A percentile compares a stretch with the other conserved stretches of the same genome.
Conservation (phyloP, 2,329 filamentous ascomycete genomes). For the Cordyceps pruinosa region DNA sequence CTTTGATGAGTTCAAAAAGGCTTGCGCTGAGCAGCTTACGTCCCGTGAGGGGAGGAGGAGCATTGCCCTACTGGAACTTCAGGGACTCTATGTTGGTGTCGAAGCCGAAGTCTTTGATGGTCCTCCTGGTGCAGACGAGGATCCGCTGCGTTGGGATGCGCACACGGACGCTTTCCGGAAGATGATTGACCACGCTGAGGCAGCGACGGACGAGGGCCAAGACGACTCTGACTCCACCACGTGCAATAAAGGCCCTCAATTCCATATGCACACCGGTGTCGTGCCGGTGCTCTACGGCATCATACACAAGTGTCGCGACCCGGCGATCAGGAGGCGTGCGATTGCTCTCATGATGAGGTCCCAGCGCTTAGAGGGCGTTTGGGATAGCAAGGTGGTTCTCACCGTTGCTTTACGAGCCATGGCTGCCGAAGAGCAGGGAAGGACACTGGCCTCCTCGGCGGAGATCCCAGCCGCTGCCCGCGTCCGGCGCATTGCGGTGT, state of each 20-base stretch:
- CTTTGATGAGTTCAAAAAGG: neutral
- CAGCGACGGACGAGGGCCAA: neutral
- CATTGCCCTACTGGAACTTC: constrained; percentile 5
- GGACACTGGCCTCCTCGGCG: neutral
- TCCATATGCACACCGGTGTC: constrained; percentile 11
- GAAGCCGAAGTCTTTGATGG: constrained; percentile 3
- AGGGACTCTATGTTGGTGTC: neutral
- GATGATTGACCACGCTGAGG: constrained; percentile 1
- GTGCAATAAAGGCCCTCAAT: neutral
- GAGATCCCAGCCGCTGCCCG: constrained; percentile 6
- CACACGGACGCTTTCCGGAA: neutral
- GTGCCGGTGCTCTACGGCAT: constrained; percentile 6
- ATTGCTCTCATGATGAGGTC: neutral
- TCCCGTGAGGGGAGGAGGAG: neutral
- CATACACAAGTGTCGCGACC: constrained; percentile 8
- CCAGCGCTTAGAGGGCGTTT: constrained; percentile 4
- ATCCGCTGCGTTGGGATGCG: constrained; percentile 8
- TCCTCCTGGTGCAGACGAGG: neutral
- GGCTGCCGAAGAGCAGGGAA: constrained; percentile 3
- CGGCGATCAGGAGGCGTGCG: constrained; percentile 5
- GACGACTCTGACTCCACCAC: neutral
- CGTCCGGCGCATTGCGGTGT: neutral
- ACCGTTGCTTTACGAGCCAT: neutral
- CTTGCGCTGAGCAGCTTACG: neutral
- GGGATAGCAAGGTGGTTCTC: neutral